Base-by-base conservation (phyloP, 768 basidiomycete genomes). In the Cubamyces sp. region DNA sequence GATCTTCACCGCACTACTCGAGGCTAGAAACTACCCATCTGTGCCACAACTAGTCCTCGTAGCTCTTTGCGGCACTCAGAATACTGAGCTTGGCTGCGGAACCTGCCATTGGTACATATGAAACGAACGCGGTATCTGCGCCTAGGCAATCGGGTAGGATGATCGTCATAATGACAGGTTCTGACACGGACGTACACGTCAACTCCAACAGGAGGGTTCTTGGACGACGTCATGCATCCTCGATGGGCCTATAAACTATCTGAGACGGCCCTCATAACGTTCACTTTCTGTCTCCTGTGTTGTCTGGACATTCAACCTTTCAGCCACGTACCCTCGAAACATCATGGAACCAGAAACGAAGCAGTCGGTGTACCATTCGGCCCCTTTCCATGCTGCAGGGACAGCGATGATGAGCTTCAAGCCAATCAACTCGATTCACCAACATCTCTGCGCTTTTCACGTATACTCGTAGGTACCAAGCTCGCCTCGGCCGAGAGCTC, bases 371-470 rank as follows among this genome's bases (percentile, higher is more conserved):
- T 75, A 75, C 55, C 71, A 69, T 51, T 62, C 71, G 8, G 28
- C 66, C 16, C 54, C 69, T 4, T 75, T 74, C 67, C 64, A 70
- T 11, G 62, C 66, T 4, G 70, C 74, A 14, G 71, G 69, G 19
- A 60, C 61, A 14, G 69, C 67, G 0, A 68, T 75, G 64, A 73
- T 72, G 60, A 73, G 72, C 64, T 71, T 77, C 60, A 66, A 66
- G 30, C 79, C 78, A 21, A 75, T 81, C 51, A 74, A 76, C 43
- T 65, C 68, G 12, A 73, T 72, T 39, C 73, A 72, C 60, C 73
- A 71, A 62, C 68, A 71, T 55, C 54, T 62, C 26, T 77, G 75
- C 49, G 73, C 73, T 6, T 77, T 78, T 57, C 78, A 78, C 50
- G 48, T 66, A 21, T 71, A 76, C 49, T 66, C 75, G 70, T 76